Base-by-base conservation (phyloP, 306 rosid species). In the Quercus berberidifolia region DNA sequence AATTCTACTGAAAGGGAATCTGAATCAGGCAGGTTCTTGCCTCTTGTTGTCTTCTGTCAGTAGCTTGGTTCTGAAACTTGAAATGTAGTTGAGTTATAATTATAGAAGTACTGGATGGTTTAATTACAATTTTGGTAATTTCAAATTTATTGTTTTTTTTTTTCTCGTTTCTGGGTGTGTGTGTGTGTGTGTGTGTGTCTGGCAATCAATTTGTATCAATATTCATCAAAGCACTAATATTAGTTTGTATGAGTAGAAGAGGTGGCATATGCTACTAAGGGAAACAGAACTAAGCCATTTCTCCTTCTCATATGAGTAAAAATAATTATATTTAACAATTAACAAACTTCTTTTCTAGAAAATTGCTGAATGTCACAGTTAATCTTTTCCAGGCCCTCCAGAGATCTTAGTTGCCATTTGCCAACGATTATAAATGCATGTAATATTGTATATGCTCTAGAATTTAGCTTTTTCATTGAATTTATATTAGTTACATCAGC, bases 1-100 rank as follows among this genome's bases (percentile, higher is more conserved):
- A 85, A 52, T 58, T 80, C 86, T 21, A 14, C 55, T 5, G 72
- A 79, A 54, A 78, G 60, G 23, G 88, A 84, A 70, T 77, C 86
- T 76, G 79, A 84, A 80, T 63, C 91, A 83, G 95, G 98, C 74
- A 79, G 65, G 87, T 77, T 80, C 76, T 76, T 68, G 23, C 77
- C 74, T 81, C 72, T 51, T 80, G 54, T 62, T 74, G 14, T 51
- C 62, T 26, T 55, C 49, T 67, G 25, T 63, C 73, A 63, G 63
- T 54, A 64, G 78, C 46, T 30, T 17, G 33, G 13, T 64, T 23
- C 51, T 67, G 18, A 35, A 67, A 67, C 72, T 67, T 33, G 38
- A 15, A 20, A 67, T 18, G 41, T 11, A 63, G 19, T 13, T 28
- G 20, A 59, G 69, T 28, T 28, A 28, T 63, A 28, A 63, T 28